phyloP scores from a whole-genome alignment of 192 early-diverging fungal genomes.

The Obelidium mucronatum region DNA sequence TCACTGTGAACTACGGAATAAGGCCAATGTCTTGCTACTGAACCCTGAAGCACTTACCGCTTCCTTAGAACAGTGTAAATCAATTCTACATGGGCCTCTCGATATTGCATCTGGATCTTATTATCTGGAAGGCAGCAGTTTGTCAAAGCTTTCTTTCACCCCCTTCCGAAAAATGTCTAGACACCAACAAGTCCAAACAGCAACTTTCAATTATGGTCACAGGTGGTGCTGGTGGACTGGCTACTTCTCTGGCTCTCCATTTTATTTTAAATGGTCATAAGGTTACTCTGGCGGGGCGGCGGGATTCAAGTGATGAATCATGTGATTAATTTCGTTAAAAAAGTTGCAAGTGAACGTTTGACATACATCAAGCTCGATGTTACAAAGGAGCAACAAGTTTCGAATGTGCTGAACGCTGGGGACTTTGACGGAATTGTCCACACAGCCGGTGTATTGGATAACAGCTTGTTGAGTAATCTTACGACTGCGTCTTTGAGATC shows the following conservation, averaged over 20 bases:
- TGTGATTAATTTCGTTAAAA: not conserved
- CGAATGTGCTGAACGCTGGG: not conserved
- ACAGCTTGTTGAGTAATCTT: conserved; percentile 5
- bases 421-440: conserved; percentile 6
- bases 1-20: not conserved
- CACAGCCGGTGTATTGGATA: conserved; percentile 1
- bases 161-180: too few species aligned
- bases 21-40: not conserved
- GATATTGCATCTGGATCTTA: not conserved
- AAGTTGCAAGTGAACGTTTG: not conserved
- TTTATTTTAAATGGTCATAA: not conserved
- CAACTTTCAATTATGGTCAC: conserved; percentile 2
- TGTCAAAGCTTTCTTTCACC: too few species aligned
- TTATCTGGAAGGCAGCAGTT: too few species aligned
- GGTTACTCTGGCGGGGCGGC: not conserved
- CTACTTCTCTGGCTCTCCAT: conserved; percentile 2
- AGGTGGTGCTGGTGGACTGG: conserved; percentile 15
- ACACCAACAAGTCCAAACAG: not conserved
- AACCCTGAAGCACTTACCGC: not conserved
- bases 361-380: not conserved
- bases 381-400: not conserved
- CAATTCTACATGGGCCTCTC: not conserved
- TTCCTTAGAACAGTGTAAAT: not conserved
- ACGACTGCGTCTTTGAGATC: not conserved
- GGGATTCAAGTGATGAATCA: not conserved